Conservation (phyloP, 345 rosid species). For the Gossypioides kirkii region DNA sequence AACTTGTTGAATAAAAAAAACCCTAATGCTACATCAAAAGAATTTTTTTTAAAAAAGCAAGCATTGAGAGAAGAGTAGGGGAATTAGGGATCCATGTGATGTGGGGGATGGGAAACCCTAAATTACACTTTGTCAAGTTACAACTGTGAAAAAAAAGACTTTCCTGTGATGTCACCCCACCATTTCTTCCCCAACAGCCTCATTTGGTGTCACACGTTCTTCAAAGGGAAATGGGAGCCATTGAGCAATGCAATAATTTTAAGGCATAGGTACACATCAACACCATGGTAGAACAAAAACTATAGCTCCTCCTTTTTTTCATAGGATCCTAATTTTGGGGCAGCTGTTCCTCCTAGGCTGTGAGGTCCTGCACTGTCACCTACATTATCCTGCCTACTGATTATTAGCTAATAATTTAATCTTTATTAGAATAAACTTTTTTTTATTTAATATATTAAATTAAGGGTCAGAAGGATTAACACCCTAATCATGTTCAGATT, state of each 20-base stretch:
- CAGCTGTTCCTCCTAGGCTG: constrained; percentile 24
- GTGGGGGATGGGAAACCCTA: constrained; percentile 12
- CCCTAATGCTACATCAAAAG: constrained; percentile 5
- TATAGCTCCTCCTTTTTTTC: neutral
- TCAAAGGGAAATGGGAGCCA: neutral
- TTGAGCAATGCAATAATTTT: neutral
- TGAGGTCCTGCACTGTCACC: constrained; percentile 11
- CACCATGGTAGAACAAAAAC: neutral
- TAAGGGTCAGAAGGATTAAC: neutral
- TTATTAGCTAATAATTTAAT: neutral
- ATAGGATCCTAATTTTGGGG: constrained; percentile 40
- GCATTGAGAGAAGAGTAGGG: constrained; percentile 21
- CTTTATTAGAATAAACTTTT: neutral
- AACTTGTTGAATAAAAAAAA: neutral
- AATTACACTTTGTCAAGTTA: neutral
- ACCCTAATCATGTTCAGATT: neutral
- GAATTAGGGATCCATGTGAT: constrained; percentile 24
- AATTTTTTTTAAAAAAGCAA: constrained; percentile 3
- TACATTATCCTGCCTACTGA: neutral
- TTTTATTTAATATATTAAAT: neutral
- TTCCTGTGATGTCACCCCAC: neutral
- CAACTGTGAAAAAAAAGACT: neutral
- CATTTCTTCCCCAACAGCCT: neutral
- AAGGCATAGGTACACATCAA: neutral
- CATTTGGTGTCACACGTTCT: constrained; percentile 1